Conservation (phyloP, 495 filamentous ascomycete genomes). For the Aspergillus mulundensis region DNA sequence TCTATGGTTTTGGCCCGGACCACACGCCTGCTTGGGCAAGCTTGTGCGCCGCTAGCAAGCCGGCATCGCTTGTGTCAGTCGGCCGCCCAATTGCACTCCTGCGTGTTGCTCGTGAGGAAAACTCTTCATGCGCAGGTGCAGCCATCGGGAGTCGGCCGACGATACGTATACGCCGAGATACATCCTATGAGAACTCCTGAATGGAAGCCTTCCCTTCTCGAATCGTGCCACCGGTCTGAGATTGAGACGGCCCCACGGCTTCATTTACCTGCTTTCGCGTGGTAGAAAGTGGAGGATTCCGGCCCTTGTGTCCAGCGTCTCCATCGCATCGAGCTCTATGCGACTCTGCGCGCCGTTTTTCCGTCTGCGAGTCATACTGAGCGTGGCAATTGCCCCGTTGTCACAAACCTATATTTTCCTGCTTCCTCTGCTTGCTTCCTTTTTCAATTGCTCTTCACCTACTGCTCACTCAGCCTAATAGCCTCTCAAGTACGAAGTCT, state of each 20-base stretch:
- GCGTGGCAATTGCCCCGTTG: neutral
- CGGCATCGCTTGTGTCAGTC: neutral
- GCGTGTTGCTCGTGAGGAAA: neutral
- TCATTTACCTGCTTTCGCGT: neutral
- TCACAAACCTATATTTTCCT: neutral
- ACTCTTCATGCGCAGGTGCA: conserved; percentile 1
- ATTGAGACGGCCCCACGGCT: neutral
- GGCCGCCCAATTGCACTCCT: neutral
- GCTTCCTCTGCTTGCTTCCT: neutral
- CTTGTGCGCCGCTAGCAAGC: neutral
- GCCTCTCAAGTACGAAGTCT: neutral
- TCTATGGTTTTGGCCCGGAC: neutral
- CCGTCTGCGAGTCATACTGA: neutral
- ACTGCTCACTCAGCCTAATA: neutral
- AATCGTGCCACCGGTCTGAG: neutral
- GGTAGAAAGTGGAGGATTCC: neutral
- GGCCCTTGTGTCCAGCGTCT: neutral
- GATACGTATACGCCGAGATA: neutral
- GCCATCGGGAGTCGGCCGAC: neutral
- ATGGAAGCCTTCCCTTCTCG: neutral
- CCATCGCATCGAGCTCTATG: neutral
- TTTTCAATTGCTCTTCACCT: neutral
- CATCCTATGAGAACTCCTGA: neutral
- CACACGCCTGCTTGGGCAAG: neutral
- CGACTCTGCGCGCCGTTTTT: conserved; percentile 2